phyloP scores from a whole-genome alignment of 2,329 filamentous ascomycete species.

The Neopestalotiopsis clavispora region DNA sequence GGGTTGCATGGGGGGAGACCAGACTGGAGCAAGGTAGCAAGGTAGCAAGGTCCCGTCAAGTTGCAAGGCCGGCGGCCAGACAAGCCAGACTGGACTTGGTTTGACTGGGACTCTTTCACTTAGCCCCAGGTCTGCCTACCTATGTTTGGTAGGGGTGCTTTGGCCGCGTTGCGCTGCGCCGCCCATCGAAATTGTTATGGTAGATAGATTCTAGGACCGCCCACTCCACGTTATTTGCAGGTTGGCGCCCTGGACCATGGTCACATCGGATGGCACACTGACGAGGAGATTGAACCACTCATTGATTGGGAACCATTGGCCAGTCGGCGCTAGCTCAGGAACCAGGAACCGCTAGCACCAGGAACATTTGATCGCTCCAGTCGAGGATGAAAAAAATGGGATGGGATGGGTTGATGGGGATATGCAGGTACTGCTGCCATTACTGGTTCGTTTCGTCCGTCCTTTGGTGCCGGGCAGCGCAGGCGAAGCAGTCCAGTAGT shows the following conservation, averaged over 20 bases:
- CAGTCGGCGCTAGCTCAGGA: not conserved
- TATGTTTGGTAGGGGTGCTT: not conserved
- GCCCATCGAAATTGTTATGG: slow-evolving; percentile 8
- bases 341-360: not conserved
- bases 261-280: slow-evolving; percentile 17
- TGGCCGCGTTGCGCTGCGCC: slow-evolving; percentile 6
- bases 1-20: not conserved
- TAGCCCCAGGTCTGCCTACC: not conserved
- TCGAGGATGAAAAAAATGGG: not conserved
- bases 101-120: too few relatives aligned
- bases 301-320: not conserved
- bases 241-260: slow-evolving; percentile 3
- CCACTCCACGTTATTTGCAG: not conserved
- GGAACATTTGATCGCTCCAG: not conserved
- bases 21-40: too few relatives aligned
- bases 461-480: too few relatives aligned
- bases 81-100: not conserved
- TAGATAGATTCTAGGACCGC: not conserved
- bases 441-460: too few relatives aligned
- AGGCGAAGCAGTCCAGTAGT: too few relatives aligned
- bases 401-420: not conserved
- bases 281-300: not conserved
- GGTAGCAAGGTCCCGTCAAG: too few relatives aligned
- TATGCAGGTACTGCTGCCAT: not conserved
- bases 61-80: not conserved